Conservation (phyloP, 2,329 filamentous ascomycete species). For the Cephalotrichum gorgonifer region DNA sequence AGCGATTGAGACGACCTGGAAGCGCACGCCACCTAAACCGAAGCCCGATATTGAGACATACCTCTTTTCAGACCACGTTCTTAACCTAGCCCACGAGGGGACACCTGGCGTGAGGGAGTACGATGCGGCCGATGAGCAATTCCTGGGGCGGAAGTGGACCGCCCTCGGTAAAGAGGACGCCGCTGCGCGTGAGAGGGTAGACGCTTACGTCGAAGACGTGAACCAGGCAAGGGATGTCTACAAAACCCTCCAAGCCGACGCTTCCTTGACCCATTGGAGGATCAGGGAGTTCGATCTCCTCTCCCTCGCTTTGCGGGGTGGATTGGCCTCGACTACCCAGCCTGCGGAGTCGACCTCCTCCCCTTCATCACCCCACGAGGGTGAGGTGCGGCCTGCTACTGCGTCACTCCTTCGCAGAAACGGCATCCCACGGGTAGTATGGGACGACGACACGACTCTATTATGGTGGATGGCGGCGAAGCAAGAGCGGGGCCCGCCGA, state of each 20-base stretch:
- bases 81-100: constrained; percentile 42
- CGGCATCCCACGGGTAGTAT: constrained; percentile 18
- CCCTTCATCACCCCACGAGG: neutral
- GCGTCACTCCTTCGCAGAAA: constrained; percentile 13
- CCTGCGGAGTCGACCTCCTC: no score
- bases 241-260: neutral
- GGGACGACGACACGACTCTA: constrained; percentile 18
- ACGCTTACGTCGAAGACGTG: constrained; percentile 1
- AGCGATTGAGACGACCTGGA: neutral
- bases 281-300: constrained; percentile 33
- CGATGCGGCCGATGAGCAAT: constrained; percentile 23
- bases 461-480: constrained; percentile 22
- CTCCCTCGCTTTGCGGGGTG: constrained; percentile 23
- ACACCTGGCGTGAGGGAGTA: constrained; percentile 30
- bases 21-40: neutral
- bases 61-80: constrained; percentile 29
- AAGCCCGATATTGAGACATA: constrained; percentile 12
- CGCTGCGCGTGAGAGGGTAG: constrained; percentile 7
- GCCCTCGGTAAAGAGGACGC: constrained; percentile 20
- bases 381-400: neutral
- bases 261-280: constrained; percentile 20
- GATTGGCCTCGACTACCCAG: neutral
- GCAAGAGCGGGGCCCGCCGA: neutral
- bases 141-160: constrained; percentile 18
- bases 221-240: neutral